Evolutionary conservation across 306 rosid genomes (phyloP).

Genomic region (Prunus fruticosa): DNA sequence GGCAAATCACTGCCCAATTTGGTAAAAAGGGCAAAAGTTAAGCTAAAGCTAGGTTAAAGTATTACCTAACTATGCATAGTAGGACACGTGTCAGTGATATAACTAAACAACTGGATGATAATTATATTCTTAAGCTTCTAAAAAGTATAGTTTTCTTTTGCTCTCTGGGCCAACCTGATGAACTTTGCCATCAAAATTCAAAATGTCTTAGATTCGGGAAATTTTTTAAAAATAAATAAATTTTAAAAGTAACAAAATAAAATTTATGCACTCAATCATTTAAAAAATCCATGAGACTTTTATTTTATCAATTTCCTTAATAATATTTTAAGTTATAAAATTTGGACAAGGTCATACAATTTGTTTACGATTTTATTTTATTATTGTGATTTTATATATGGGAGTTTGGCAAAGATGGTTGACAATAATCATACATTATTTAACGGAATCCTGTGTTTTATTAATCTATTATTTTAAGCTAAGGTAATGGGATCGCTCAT

Average conservation of each 20-base stretch:
- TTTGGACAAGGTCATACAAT: not conserved
- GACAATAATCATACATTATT: constrained; percentile 18
- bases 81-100: constrained; percentile 40
- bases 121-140: constrained; percentile 48
- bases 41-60: constrained; percentile 34
- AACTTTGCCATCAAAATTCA: constrained; percentile 24
- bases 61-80: not conserved
- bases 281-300: no score
- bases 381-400: constrained; percentile 1
- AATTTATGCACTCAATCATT: no score
- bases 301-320: no score
- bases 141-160: constrained; percentile 24
- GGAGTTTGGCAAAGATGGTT: constrained; percentile 7
- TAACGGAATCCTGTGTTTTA: constrained; percentile 20
- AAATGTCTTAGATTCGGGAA: constrained; percentile 26
- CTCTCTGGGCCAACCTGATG: constrained; percentile 26
- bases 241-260: constrained; percentile 19
- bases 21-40: constrained; percentile 20
- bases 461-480: constrained; percentile 1
- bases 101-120: constrained; percentile 49
- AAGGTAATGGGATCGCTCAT: constrained; percentile 4
- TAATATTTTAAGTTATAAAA: not conserved
- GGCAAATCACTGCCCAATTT: constrained; percentile 22
- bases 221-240: constrained; percentile 12
- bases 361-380: not conserved